phyloP scores from a whole-genome alignment of 176 grass and related monocot genomes.

The Musa troglodytarum region DNA sequence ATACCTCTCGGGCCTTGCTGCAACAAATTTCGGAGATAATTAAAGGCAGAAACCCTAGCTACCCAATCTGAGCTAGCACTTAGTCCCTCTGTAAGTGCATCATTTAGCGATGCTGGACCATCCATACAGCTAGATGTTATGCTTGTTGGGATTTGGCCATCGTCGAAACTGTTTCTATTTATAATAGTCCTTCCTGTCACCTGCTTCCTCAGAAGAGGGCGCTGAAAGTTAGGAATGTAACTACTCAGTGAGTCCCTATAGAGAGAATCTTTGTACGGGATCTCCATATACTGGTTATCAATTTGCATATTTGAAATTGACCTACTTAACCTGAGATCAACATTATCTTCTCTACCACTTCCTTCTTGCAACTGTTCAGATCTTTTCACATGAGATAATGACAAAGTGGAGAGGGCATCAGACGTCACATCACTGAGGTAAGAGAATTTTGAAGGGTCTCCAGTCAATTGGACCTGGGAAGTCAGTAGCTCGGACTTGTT shows the following conservation, averaged over 20 bases:
- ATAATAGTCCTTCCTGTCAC: conserved; percentile 66
- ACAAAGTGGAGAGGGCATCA: conserved; percentile 54
- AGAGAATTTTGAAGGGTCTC: conserved; percentile 61
- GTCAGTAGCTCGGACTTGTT: conserved; percentile 44
- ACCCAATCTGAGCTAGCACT: conserved; percentile 92
- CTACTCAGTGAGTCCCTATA: conserved; percentile 62
- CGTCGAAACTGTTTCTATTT: conserved; percentile 68
- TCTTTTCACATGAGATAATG: conserved; percentile 63
- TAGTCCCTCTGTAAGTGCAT: conserved; percentile 88
- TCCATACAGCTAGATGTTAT: conserved; percentile 71
- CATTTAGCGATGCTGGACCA: conserved; percentile 60
- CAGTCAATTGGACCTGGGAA: conserved; percentile 38
- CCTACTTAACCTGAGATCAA: conserved; percentile 41
- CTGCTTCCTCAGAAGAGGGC: conserved; percentile 93
- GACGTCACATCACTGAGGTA: conserved; percentile 52
- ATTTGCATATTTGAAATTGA: conserved; percentile 52
- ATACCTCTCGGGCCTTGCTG: conserved; percentile 77
- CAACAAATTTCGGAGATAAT: conserved; percentile 75
- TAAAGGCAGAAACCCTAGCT: conserved; percentile 82
- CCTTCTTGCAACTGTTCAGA: conserved; percentile 58
- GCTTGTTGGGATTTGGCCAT: conserved; percentile 43
- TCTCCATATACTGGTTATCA: conserved; percentile 60
- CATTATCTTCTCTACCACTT: conserved; percentile 42
- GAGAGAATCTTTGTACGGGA: conserved; percentile 46
- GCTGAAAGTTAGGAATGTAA: conserved; percentile 90